These are phyloP conservation scores for Carex sylvatica DNA, from an alignment of 202 grass and related monocot genomes.

Conservation along the genomic window DNA sequence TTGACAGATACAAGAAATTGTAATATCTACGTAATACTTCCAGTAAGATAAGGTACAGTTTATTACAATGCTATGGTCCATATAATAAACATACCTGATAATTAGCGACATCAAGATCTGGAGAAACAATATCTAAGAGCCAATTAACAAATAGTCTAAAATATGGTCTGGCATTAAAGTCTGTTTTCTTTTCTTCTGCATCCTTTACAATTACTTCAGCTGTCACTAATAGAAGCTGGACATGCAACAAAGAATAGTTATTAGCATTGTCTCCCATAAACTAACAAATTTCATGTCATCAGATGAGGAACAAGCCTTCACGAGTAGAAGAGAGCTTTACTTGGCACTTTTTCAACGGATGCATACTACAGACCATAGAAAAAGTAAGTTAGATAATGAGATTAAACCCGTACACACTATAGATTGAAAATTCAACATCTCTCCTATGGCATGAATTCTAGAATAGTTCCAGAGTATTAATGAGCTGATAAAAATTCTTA, in stretches of 20 bases:
- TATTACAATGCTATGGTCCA: background rate
- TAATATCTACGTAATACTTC: background rate
- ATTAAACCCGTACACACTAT: background rate
- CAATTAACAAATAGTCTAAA: slow-evolving; percentile 87
- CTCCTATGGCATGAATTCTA: background rate
- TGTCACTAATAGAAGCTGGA: slow-evolving; percentile 67
- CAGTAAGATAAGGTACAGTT: background rate
- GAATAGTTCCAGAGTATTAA: background rate
- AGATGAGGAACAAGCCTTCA: slow-evolving; percentile 49
- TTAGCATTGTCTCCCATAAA: background rate
- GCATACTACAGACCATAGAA: slow-evolving; percentile 47
- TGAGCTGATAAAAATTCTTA: background rate
- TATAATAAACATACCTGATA: slow-evolving; percentile 42
- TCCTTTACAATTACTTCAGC: slow-evolving; percentile 77
- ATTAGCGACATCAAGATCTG: slow-evolving; percentile 62
- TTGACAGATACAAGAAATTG: slow-evolving; percentile 4
- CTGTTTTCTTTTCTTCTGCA: slow-evolving; percentile 84
- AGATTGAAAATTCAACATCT: background rate
- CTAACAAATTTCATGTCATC: slow-evolving; percentile 27
- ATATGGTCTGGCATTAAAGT: slow-evolving; percentile 78
- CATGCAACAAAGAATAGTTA: slow-evolving; percentile 23
- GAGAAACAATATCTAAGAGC: slow-evolving; percentile 66
- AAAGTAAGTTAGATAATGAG: slow-evolving; percentile 16
- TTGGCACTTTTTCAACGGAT: slow-evolving; percentile 59
- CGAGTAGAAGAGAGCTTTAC: slow-evolving; percentile 67